Percentiles rank a stretch among this genome's conserved stretches.
These are phyloP conservation scores for Colletotrichum eleusines DNA, from an alignment of 2,329 filamentous ascomycete species.

Conservation along the genomic window DNA sequence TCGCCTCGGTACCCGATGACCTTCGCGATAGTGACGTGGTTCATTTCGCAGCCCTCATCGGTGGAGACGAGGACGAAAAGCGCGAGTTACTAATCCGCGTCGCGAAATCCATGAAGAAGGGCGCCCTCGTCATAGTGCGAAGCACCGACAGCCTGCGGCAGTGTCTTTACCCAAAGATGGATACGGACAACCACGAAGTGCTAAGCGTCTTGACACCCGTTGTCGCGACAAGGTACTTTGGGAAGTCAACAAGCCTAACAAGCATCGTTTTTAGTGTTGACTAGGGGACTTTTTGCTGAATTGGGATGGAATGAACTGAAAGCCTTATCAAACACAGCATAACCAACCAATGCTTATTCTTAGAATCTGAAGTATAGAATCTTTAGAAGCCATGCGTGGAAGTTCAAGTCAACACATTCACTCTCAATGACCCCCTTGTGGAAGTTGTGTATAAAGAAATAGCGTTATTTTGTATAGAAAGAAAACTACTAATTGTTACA, in stretches of 20 bases:
- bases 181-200: not conserved
- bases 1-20: not conserved
- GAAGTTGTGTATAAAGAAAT: no score
- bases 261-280: not conserved
- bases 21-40: not conserved
- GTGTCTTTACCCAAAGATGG: not conserved
- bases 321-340: no score
- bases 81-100: not conserved
- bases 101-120: not conserved
- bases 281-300: no score
- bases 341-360: no score
- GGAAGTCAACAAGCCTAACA: not conserved
- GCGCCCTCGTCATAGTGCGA: not conserved
- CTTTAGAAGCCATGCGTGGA: no score
- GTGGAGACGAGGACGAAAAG: not conserved
- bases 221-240: not conserved
- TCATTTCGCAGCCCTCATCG: not conserved
- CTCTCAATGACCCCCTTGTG: no score
- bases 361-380: no score
- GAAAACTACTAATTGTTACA: no score
- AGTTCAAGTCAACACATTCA: no score
- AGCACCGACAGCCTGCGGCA: not conserved
- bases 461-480: no score
- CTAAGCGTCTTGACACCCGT: not conserved
- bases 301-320: no score